A percentile compares a stretch with the other conserved stretches of the same genome.
Conservation (phyloP, 345 rosid genomes). For the Arabidopsis thaliana region TAIR10.1 NC_003071.7:14420001-14420500, state of each 20-base stretch:
- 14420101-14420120: conserved; percentile 45
- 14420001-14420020: neutral
- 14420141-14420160: conserved; percentile 48
- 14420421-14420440: conserved; percentile 69
- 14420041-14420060: conserved; percentile 53
- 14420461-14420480: conserved; percentile 31
- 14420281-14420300: conserved; percentile 45
- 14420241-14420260: conserved; percentile 50
- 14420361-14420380: conserved; percentile 47
- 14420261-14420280: conserved; percentile 41
- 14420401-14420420: conserved; percentile 75
- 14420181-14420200: neutral
- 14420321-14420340: conserved; percentile 31
- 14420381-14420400: conserved; percentile 46
- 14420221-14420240: conserved; percentile 10
- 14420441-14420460: conserved; percentile 45
- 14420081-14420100: conserved; percentile 75
- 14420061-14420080: conserved; percentile 80
- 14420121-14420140: conserved; percentile 49
- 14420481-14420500: conserved; percentile 50
- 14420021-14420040: neutral
- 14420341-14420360: conserved; percentile 42
- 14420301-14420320: conserved; percentile 41
- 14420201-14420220: neutral
- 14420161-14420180: conserved; percentile 27